Evolutionary conservation across 2,329 filamentous ascomycete species (phyloP).

Genomic region (Fusarium robinianum): DNA sequence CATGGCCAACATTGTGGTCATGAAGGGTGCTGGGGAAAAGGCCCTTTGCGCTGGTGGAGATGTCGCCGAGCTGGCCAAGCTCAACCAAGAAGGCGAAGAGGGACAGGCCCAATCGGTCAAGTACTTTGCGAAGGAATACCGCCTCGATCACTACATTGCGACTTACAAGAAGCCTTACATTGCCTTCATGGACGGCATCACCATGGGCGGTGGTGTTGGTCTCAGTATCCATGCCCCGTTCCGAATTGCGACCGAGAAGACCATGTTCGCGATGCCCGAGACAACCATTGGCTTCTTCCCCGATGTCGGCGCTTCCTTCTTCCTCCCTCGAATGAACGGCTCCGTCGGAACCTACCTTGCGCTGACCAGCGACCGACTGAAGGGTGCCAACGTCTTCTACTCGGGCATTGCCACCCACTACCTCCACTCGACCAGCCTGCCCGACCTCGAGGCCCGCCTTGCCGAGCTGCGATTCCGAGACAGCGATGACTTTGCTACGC

Average conservation of each 20-base stretch:
- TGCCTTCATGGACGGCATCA: constrained; percentile 95
- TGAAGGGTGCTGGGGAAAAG: constrained; percentile 84
- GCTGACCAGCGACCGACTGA: constrained; percentile 82
- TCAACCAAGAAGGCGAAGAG: constrained; percentile 68
- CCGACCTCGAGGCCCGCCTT: constrained; percentile 79
- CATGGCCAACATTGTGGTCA: constrained; percentile 87
- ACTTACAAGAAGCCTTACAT: constrained; percentile 93
- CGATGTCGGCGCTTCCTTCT: constrained; percentile 95
- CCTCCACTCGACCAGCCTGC: constrained; percentile 85
- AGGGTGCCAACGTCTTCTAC: constrained; percentile 85
- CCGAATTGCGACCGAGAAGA: constrained; percentile 93
- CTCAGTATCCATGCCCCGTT: constrained; percentile 94
- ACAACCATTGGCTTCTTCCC: constrained; percentile 99
- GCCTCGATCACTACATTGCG: constrained; percentile 91
- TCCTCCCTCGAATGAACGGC: constrained; percentile 88
- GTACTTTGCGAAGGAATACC: constrained; percentile 95
- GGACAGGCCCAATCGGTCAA: constrained; percentile 77
- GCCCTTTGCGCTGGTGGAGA: constrained; percentile 95
- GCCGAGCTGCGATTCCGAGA: constrained; percentile 90
- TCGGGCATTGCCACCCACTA: constrained; percentile 95
- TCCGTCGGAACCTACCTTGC: constrained; percentile 89
- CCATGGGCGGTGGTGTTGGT: constrained; percentile 97
- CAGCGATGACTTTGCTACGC: constrained; percentile 63
- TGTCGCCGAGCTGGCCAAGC: constrained; percentile 75
- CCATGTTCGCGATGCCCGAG: constrained; percentile 97